Evolutionary conservation across 1,284 basidiomycete species (phyloP), one percentile per base, ranked within the genome.

Genomic region (Leccinum pseudoinsigne): DNA sequence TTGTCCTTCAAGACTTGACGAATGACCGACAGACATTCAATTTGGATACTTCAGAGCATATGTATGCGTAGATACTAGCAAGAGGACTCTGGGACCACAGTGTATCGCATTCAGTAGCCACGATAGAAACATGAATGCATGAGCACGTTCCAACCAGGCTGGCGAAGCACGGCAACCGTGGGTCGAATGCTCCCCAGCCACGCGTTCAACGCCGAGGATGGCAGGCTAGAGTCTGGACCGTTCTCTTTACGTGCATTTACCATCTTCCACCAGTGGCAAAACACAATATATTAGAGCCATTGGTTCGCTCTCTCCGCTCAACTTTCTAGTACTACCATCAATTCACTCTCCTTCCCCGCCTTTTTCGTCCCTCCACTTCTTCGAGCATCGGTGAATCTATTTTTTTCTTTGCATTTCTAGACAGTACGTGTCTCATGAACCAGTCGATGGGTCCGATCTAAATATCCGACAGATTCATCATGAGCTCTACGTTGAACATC

Each of bases 191-290:
- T 47, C 18, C 18, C 18, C n/a, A 55, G 18, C 61, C 62, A 58
- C 62, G 61, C 62, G 57, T 51, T 60, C 74, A 74, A 73, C 58
- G 64, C 72, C 70, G 71, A 70, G 61, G 62, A 67, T 56, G 61
- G 40, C 64, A 56, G 64, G 59, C 68, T 60, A 55, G 47, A 68
- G 61, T 71, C 69, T 57, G 61, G 66, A 63, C 67, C 45, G 18
- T 40, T 57, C 9, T 56, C 58, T 38, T 42, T 21, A 38, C 57
- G 51, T 54, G 60, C 34, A n/a, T 36, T 36, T 12, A 56, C 57
- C 58, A 42, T 38, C 12, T 34, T 38, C 36, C 40, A n/a, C n/a
- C 42, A n/a, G n/a, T 42, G 47, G 47, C 62, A 16, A 47, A 57
- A 62, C 69, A 68, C 65, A 71, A 73, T 31, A 31, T 31, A 31